phyloP scores from a whole-genome alignment of 2,329 filamentous ascomycete species.

The Didymella arachidicola region DNA sequence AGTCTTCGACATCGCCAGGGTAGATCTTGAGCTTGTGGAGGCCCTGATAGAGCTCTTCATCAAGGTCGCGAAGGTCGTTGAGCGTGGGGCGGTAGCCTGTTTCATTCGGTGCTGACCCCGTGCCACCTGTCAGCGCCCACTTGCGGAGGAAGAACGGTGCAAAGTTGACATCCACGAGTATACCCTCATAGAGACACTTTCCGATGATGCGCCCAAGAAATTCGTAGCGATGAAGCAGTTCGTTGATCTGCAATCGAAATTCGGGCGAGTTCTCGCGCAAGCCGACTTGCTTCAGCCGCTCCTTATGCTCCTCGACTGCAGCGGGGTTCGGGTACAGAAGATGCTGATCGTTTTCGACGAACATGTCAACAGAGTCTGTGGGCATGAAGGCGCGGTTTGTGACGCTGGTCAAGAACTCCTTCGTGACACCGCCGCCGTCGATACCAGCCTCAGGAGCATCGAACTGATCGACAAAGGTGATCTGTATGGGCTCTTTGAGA shows the following conservation, averaged over 20 bases:
- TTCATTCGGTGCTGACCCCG: conserved; percentile 68
- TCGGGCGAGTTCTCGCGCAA: conserved; percentile 62
- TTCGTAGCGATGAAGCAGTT: conserved; percentile 78
- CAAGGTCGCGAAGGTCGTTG: conserved; percentile 91
- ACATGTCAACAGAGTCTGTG: conserved; percentile 65
- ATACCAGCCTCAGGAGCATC: conserved; percentile 89
- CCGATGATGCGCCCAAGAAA: conserved; percentile 93
- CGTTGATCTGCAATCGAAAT: conserved; percentile 65
- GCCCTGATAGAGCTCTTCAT: conserved; percentile 89
- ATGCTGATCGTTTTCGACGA: conserved; percentile 84
- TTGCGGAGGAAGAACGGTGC: conserved; percentile 96
- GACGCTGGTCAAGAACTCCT: conserved; percentile 92
- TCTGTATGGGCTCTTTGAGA: conserved; percentile 94
- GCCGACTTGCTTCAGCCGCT: conserved; percentile 62
- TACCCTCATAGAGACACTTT: conserved; percentile 97
- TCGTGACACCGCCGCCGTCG: conserved; percentile 95
- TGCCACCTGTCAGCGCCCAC: conserved; percentile 80
- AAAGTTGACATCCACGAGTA: conserved; percentile 91
- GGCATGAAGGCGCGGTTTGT: conserved; percentile 83
- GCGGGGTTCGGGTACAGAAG: conserved; percentile 88
- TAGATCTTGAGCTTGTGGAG: conserved; percentile 85
- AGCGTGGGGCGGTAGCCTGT: conserved; percentile 86
- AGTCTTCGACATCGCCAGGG: conserved; percentile 77
- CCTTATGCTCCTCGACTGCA: conserved; percentile 72
- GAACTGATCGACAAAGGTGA: conserved; percentile 94